These are phyloP conservation scores for Tothia fuscella DNA, from an alignment of 2,329 filamentous ascomycete species.

Conservation along the genomic window DNA sequence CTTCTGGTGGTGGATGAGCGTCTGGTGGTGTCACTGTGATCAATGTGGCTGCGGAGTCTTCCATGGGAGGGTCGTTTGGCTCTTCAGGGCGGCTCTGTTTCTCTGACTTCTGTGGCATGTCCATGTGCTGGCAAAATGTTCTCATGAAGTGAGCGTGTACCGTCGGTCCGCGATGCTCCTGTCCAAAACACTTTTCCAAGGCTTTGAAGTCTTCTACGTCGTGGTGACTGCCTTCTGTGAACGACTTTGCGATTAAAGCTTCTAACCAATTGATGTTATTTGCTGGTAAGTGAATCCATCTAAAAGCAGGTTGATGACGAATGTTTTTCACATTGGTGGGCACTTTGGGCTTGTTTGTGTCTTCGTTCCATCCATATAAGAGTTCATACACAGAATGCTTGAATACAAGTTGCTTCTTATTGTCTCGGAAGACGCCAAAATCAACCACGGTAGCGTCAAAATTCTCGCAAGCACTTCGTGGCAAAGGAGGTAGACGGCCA, in stretches of 20 bases:
- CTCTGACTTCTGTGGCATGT: neutral
- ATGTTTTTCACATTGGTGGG: conserved; percentile 28
- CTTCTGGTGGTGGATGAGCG: conserved; percentile 10
- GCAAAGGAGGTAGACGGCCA: conserved; percentile 24
- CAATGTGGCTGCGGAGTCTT: neutral
- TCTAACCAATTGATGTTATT: conserved; percentile 49
- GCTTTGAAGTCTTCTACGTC: conserved; percentile 50
- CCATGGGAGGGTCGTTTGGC: neutral
- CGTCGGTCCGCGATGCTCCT: conserved; percentile 47
- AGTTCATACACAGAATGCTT: conserved; percentile 17
- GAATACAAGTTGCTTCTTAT: conserved; percentile 21
- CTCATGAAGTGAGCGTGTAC: conserved; percentile 53
- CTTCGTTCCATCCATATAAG: conserved; percentile 22
- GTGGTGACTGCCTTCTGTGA: conserved; percentile 50
- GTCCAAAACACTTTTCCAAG: conserved; percentile 47
- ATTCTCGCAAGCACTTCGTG: conserved; percentile 23
- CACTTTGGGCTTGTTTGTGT: conserved; percentile 24
- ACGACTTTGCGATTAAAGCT: conserved; percentile 50
- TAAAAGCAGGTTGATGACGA: conserved; percentile 26
- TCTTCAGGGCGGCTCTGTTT: neutral
- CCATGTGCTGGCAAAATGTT: conserved; percentile 36
- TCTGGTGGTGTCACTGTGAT: conserved; percentile 5
- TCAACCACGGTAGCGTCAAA: conserved; percentile 29
- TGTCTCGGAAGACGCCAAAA: conserved; percentile 24
- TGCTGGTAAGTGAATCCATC: conserved; percentile 35